Evolutionary conservation across 495 filamentous ascomycete genomes (phyloP), one percentile per base, ranked within the genome.

Genomic region (Xylaria sp.): DNA sequence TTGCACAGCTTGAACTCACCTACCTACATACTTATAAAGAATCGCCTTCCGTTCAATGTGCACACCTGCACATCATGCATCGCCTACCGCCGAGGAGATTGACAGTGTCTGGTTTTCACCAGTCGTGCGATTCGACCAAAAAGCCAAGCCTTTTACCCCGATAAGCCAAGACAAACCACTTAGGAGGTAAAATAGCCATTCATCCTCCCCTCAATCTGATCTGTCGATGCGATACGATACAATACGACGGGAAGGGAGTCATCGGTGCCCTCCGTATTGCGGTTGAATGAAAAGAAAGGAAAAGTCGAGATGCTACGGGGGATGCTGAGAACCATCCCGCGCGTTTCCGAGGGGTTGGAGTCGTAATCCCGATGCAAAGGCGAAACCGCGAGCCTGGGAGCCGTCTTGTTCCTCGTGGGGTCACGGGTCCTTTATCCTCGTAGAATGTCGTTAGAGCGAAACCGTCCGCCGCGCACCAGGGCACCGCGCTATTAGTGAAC

Each of bases 121-220:
- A 8, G 62, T 24, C 0, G 8, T 35, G 24, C 40, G 14, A 17
- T 33, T 33, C 26, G 24, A 6, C 6, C 15, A 0, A 33, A 33
- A 64, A 11, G 26, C 65, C 65, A 67, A 57, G 62, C 24, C 63
- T 29, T 35, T 55, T 26, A 48, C 46, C 44, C 50, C 65, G 57
- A 67, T 67, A 44, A 67, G 65, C 65, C 65, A 67, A 67, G 65
- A 67, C 50, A 37, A 53, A 4, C 19, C 17, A 33, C 17, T 59
- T 37, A 37, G 29, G 33, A 59, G 57, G 57, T 37, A n/a, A 37
- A 59, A 52, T 53, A 52, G 63, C 63, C 44, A 53, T 29, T 33
- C 21, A 41, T 44, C 24, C 19, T 63, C 41, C 61, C 61, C 44
- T 52, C 62, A 65, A 55, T 53, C 50, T 26, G 50, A 14, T 61